Conservation (phyloP, 75 land plant genomes). For the Cunninghamia lanceolata region DNA sequence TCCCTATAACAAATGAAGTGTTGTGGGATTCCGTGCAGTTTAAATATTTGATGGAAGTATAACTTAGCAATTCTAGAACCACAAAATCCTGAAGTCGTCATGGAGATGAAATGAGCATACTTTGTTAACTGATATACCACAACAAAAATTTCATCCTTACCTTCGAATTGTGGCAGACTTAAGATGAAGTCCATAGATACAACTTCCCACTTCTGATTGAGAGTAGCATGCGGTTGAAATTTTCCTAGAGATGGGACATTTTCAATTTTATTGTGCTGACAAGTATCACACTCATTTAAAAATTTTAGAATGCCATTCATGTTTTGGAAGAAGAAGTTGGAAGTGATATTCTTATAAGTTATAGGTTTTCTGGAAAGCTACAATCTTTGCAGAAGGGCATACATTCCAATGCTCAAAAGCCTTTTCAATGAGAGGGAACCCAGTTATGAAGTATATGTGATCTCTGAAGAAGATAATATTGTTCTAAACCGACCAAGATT, state of each 20-base stretch:
- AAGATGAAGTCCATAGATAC: conserved; percentile 21
- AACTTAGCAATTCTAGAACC: background rate
- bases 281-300: conserved; percentile 7
- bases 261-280: conserved; percentile 10
- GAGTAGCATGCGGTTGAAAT: conserved; percentile 11
- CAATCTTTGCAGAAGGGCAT: too few species aligned
- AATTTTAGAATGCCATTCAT: background rate
- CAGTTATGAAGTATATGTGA: background rate
- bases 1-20: conserved; percentile 12
- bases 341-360: background rate
- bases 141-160: too few species aligned
- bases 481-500: background rate
- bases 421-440: background rate
- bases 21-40: background rate
- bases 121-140: conserved; percentile 18
- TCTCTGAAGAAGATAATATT: background rate
- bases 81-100: background rate
- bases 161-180: background rate
- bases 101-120: conserved; percentile 10
- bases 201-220: conserved; percentile 7
- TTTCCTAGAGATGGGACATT: background rate
- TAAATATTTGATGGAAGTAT: conserved; percentile 5
- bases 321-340: background rate
- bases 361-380: too few species aligned
- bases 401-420: background rate